These are phyloP conservation scores for Cephalotrichum gorgonifer DNA, from an alignment of 2,329 filamentous ascomycete species.

Conservation along the genomic window DNA sequence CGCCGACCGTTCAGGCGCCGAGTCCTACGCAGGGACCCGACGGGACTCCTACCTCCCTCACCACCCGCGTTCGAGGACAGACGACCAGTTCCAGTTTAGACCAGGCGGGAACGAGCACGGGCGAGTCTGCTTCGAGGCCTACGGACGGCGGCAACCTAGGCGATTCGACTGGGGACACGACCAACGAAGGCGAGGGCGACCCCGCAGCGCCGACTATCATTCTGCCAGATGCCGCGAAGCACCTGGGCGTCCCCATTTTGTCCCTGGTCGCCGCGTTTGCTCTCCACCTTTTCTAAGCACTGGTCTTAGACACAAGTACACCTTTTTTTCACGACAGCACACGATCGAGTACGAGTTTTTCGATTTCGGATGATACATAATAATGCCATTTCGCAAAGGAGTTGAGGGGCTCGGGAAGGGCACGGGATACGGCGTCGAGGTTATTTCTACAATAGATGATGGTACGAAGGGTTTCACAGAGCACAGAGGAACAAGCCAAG, in stretches of 20 bases:
- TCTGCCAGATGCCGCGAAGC: neutral
- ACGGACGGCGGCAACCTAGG: neutral
- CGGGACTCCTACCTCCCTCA: neutral
- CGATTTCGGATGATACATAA: too few relatives aligned
- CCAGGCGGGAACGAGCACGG: neutral
- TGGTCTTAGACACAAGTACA: too few relatives aligned
- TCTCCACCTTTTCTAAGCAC: neutral
- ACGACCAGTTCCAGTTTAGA: too few relatives aligned
- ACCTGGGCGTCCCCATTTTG: neutral
- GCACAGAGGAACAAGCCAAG: too few relatives aligned
- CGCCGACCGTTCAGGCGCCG: neutral
- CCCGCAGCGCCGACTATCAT: conserved; percentile 1
- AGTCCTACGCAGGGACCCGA: neutral
- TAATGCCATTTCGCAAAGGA: too few relatives aligned
- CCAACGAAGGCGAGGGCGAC: neutral
- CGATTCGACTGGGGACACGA: neutral
- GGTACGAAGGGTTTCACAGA: too few relatives aligned
- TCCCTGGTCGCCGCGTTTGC: neutral
- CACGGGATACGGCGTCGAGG: too few relatives aligned
- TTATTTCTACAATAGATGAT: too few relatives aligned
- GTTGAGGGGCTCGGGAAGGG: too few relatives aligned
- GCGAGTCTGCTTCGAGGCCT: neutral
- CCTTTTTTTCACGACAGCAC: too few relatives aligned
- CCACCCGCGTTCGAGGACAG: neutral
- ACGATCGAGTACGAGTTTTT: too few relatives aligned